Conservation (phyloP, 1,139 yeast species). For the Pichia sp. region DNA sequence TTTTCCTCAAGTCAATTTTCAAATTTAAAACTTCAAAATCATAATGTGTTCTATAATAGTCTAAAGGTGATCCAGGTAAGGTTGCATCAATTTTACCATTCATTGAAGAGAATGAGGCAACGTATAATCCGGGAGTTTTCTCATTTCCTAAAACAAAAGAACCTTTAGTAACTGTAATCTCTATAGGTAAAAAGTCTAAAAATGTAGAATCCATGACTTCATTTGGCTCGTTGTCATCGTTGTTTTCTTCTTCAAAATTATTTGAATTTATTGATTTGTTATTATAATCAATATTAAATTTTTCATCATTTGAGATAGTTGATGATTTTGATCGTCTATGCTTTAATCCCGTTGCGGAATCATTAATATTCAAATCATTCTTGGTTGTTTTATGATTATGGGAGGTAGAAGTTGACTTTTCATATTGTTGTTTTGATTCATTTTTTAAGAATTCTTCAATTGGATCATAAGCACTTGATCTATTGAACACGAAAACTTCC, state of each 20-base stretch:
- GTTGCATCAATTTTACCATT: constrained; percentile 57
- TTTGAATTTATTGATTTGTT: neutral
- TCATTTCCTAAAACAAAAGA: constrained; percentile 75
- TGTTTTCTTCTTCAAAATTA: neutral
- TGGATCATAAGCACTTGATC: constrained; percentile 69
- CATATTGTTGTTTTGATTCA: constrained; percentile 3
- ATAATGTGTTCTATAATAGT: constrained; percentile 44
- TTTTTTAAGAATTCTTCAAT: constrained; percentile 36
- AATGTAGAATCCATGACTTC: constrained; percentile 14
- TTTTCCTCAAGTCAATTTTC: constrained; percentile 59
- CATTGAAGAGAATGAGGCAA: constrained; percentile 52
- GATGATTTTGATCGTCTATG: neutral
- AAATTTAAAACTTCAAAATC: constrained; percentile 44
- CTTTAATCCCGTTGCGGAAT: neutral
- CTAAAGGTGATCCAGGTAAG: constrained; percentile 44
- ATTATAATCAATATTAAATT: neutral
- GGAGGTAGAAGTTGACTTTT: neutral
- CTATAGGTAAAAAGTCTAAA: constrained; percentile 31
- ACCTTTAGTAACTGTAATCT: constrained; percentile 42
- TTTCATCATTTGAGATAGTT: neutral
- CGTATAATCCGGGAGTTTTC: constrained; percentile 65
- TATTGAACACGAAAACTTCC: constrained; percentile 75
- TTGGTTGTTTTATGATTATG: neutral
- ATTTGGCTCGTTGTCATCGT: neutral
- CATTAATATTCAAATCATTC: neutral